phyloP scores from a whole-genome alignment of 2,329 filamentous ascomycete species.

The Clonostachys solani region DNA sequence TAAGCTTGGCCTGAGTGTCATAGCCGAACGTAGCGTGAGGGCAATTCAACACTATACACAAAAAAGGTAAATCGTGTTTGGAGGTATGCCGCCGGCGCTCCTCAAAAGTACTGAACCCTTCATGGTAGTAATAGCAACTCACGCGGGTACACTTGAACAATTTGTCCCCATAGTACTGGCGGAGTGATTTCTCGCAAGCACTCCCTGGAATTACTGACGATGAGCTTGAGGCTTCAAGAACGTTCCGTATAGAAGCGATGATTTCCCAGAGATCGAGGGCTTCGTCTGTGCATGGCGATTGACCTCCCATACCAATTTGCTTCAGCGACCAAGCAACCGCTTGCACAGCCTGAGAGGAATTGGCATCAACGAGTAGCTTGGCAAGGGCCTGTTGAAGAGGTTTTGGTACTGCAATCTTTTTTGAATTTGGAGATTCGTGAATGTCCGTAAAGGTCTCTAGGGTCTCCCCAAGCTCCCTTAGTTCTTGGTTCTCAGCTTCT shows the following conservation, averaged over 20 bases:
- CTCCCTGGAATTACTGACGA: not conserved
- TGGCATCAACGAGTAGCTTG: not conserved
- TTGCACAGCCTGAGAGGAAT: not conserved
- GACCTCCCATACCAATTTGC: not conserved
- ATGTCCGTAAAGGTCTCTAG: not conserved
- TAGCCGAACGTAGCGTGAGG: conserved; percentile 28
- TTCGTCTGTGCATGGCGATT: not conserved
- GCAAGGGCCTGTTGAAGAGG: not conserved
- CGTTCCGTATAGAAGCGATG: not conserved
- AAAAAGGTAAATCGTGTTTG: conserved; percentile 32
- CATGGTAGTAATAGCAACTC: conserved; percentile 34
- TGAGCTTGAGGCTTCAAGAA: not conserved
- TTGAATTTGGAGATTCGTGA: no score
- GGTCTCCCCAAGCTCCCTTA: not conserved
- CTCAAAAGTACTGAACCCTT: conserved; percentile 26
- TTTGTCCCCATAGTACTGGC: conserved; percentile 27
- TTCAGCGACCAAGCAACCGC: not conserved
- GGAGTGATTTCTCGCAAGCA: conserved; percentile 9
- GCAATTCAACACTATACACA: conserved; percentile 26
- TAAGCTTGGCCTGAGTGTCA: conserved; percentile 25
- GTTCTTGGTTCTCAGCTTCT: conserved; percentile 12
- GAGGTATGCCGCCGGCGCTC: conserved; percentile 25
- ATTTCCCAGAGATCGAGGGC: not conserved
- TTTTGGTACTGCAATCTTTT: not conserved
- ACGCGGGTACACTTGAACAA: conserved; percentile 34